A percentile compares a stretch with the other conserved stretches of the same genome.
phyloP scores from a whole-genome alignment of 2,329 filamentous ascomycete genomes.

The Dothideomycetes sp. region DNA sequence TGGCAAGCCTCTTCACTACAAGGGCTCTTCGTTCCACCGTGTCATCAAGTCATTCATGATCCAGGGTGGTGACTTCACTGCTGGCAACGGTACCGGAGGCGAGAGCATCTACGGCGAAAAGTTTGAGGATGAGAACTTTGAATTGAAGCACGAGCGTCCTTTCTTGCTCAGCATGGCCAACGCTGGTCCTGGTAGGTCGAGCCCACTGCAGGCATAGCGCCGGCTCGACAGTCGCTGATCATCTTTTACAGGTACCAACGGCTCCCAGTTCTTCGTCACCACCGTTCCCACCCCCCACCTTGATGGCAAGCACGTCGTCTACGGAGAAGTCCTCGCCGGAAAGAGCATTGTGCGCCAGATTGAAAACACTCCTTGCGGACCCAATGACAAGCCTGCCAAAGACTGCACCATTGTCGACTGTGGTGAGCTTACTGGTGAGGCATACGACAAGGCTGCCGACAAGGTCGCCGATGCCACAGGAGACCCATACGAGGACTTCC shows the following conservation, averaged over 20 bases:
- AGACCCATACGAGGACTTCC: constrained; percentile 91
- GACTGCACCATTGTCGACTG: constrained; percentile 72
- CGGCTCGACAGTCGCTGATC: not conserved
- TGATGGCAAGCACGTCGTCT: constrained; percentile 94
- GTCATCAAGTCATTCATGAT: constrained; percentile 99
- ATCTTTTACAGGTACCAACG: constrained; percentile 65
- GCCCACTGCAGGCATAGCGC: constrained; percentile 10
- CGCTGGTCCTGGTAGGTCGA: constrained; percentile 67
- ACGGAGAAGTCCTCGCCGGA: constrained; percentile 85
- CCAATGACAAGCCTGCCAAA: constrained; percentile 66
- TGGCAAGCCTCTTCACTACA: constrained; percentile 85
- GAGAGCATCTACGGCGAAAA: constrained; percentile 97
- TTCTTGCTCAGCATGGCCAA: constrained; percentile 98
- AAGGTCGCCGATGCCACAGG: constrained; percentile 71
- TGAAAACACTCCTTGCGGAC: constrained; percentile 69
- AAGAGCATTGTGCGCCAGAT: constrained; percentile 86
- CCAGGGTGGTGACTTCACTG: constrained; percentile 94
- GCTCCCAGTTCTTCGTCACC: constrained; percentile 96
- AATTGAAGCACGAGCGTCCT: constrained; percentile 80
- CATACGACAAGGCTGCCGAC: constrained; percentile 55
- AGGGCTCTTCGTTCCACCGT: constrained; percentile 84
- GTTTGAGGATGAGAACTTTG: constrained; percentile 95
- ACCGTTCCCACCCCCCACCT: constrained; percentile 92
- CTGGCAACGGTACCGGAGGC: constrained; percentile 86
- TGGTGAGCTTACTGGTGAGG: constrained; percentile 69